Evolutionary conservation across 208 protist species (phyloP), one percentile per base, ranked within the genome.

Genomic region (Acanthamoeba lenticulata): DNA sequence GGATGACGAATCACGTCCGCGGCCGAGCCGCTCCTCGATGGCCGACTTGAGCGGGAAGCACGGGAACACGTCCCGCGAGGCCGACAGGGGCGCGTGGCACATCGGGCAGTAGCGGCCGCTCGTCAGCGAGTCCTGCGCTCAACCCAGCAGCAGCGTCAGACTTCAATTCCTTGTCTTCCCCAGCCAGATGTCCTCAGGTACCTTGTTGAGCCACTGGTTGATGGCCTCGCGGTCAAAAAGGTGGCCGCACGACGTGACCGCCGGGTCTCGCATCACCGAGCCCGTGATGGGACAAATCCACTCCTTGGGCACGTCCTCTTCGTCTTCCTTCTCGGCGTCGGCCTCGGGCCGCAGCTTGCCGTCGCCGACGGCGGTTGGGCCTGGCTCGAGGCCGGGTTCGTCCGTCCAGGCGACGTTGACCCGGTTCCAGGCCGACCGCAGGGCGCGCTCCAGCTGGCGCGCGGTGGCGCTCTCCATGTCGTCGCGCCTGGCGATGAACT

Each of bases 401-500:
- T 15, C 45, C 5, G 45, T 29, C 69, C 2, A 29, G 40, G 11
- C 7, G 13, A 81, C 15, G 38, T 29, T 29, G 5, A 81, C 19
- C 3, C 44, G 17, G 69, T 81, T 81, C 69, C 69, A 81, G 3
- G 36, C 69, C 13, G 69, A 36, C 34, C 40, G 34, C 19, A 81
- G 69, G 0, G 40, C 69, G 15, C 69, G 69, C 19, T 19, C 27
- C 1, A 81, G 38, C 38, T 81, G 69, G 3, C 69, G 69, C 7
- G 69, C 32, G 13, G 40, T 81, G 17, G 69, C 69, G 0, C 36
- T 32, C 38, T 81, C 69, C 69, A 81, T 81, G 69, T 81, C 40
- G 69, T 81, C 67, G 69, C 40, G 44, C 69, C 27, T 81, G 69
- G 69, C 40, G 36, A 81, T 81, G 69, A 81, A 81, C 38, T 81